Evolutionary conservation across 2,329 filamentous ascomycete species (phyloP).

Genomic region (Trichoderma brevicompactum): DNA sequence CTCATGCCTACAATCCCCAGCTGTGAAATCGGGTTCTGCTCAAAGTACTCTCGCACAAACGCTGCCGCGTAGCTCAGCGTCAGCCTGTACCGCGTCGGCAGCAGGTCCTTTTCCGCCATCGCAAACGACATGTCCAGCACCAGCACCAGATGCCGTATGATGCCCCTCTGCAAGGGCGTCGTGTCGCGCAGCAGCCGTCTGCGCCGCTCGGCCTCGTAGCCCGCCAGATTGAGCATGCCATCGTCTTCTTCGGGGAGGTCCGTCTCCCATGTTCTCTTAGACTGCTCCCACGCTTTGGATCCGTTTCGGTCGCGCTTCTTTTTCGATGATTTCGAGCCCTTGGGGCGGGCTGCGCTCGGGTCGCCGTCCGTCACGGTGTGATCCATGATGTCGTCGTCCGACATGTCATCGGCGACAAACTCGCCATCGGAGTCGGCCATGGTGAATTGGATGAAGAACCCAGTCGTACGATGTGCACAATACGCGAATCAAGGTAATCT

Average conservation of each 20-base stretch:
- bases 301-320: conserved; percentile 45
- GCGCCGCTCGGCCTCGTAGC: conserved; percentile 82
- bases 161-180: conserved; percentile 91
- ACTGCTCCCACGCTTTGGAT: conserved; percentile 67
- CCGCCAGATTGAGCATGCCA: conserved; percentile 76
- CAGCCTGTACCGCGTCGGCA: conserved; percentile 83
- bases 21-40: conserved; percentile 98
- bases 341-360: conserved; percentile 35
- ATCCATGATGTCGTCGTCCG: conserved; percentile 66
- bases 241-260: conserved; percentile 73
- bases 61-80: conserved; percentile 81
- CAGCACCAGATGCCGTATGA: conserved; percentile 93
- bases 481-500: neutral
- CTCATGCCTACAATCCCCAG: conserved; percentile 91
- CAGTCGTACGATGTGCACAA: neutral
- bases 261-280: conserved; percentile 71
- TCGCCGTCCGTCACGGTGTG: conserved; percentile 51
- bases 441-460: conserved; percentile 23
- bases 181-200: conserved; percentile 85
- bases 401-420: conserved; percentile 65
- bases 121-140: conserved; percentile 90
- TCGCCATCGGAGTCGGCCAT: conserved; percentile 79
- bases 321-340: conserved; percentile 36
- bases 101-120: conserved; percentile 93
- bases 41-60: conserved; percentile 94